Percentiles rank a stretch among this genome's conserved stretches.
phyloP scores from a whole-genome alignment of 768 basidiomycete species.

The Pleurotus cornucopiae region DNA sequence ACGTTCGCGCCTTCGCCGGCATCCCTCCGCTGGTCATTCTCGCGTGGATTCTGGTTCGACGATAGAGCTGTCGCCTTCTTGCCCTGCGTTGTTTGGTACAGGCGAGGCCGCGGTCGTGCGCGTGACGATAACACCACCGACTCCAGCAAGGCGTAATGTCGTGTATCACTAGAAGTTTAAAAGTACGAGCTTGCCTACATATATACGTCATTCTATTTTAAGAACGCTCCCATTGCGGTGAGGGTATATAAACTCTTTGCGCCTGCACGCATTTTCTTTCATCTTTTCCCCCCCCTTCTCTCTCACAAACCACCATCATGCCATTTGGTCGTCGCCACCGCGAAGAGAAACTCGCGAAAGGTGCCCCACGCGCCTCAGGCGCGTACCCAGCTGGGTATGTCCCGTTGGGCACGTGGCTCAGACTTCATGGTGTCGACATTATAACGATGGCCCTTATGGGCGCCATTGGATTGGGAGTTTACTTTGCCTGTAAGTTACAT shows the following conservation, averaged over 20 bases:
- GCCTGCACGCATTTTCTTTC: neutral
- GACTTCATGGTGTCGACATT: conserved; percentile 46
- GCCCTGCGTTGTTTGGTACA: conserved; percentile 1
- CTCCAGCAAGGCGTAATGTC: conserved; percentile 8
- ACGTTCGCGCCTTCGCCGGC: neutral
- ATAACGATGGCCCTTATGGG: conserved; percentile 57
- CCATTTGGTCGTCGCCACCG: neutral
- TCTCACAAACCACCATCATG: conserved; percentile 5
- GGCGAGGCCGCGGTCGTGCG: neutral
- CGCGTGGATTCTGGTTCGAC: neutral
- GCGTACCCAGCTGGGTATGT: conserved; percentile 26
- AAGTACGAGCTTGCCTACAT: neutral
- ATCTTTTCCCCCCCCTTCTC: conserved; percentile 4
- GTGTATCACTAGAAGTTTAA: neutral
- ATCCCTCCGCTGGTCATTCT: neutral
- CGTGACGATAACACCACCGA: conserved; percentile 6
- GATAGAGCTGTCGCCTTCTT: conserved; percentile 4
- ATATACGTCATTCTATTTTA: conserved; percentile 6
- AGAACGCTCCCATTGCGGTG: neutral
- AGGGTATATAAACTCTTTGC: too few species aligned
- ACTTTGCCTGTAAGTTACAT: conserved; percentile 37
- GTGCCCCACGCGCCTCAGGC: neutral
- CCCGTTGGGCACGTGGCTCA: conserved; percentile 28
- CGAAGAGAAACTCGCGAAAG: neutral
- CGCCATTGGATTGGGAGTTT: conserved; percentile 48